Percentiles rank a stretch among this genome's conserved stretches.
Conservation (phyloP, 1,139 yeast species). For the Candida buenavistaensis region DNA sequence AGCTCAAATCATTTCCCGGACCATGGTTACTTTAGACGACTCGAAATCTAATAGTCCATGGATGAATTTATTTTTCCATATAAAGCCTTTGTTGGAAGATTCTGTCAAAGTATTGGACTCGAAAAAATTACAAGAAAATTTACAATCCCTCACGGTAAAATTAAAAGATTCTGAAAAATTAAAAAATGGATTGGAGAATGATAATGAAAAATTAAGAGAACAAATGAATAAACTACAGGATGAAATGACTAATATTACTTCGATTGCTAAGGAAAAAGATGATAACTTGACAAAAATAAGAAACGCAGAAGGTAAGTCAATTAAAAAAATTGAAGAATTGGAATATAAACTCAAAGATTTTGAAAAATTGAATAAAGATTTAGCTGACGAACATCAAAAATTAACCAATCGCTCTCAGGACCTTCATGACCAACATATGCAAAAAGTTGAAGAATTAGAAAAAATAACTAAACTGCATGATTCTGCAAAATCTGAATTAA, state of each 20-base stretch:
- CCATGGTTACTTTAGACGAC: conserved; percentile 55
- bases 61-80: conserved; percentile 70
- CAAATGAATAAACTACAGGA: conserved; percentile 56
- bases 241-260: conserved; percentile 30
- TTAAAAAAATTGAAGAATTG: conserved; percentile 19
- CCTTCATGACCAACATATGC: conserved; percentile 27
- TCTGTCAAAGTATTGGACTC: conserved; percentile 58
- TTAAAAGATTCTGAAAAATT: conserved; percentile 44
- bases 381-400: conserved; percentile 19
- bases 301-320: conserved; percentile 23
- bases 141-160: conserved; percentile 35
- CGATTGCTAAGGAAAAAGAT: conserved; percentile 29
- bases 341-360: conserved; percentile 16
- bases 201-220: conserved; percentile 42
- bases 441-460: conserved; percentile 19
- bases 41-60: conserved; percentile 65
- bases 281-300: conserved; percentile 24
- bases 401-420: conserved; percentile 16
- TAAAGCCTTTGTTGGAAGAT: conserved; percentile 78
- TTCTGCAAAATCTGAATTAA: conserved; percentile 9
- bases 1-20: conserved; percentile 64
- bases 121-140: conserved; percentile 54
- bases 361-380: conserved; percentile 18
- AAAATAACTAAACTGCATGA: conserved; percentile 20
- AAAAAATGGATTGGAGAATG: conserved; percentile 43